Conservation (phyloP, 495 filamentous ascomycete species). For the Pyrenula massariospora region DNA sequence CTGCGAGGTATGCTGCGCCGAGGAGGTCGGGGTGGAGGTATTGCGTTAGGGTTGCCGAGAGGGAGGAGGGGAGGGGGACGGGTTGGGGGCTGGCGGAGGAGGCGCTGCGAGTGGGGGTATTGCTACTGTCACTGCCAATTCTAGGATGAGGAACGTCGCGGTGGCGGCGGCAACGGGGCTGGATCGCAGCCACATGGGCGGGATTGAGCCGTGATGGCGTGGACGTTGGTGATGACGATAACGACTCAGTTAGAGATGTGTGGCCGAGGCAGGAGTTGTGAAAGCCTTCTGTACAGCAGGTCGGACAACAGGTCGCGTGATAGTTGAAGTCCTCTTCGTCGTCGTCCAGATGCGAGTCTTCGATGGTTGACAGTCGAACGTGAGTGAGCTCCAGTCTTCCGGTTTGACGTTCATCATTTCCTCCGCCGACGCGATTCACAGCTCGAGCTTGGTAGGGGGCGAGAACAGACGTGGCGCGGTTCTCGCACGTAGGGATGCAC, state of each 20-base stretch:
- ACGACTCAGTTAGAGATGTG: not conserved
- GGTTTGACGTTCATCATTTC: not conserved
- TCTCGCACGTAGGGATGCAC: constrained; percentile 28
- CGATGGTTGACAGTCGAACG: not conserved
- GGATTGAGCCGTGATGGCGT: not conserved
- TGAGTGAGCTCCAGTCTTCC: not conserved
- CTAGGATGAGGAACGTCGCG: not conserved
- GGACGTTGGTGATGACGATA: not conserved
- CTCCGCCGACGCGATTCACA: not conserved
- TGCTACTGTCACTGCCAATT: not conserved
- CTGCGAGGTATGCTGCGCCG: not conserved
- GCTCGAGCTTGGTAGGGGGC: not conserved
- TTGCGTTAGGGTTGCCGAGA: not conserved
- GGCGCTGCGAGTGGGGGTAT: not conserved
- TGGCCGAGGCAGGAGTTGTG: not conserved
- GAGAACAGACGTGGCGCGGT: constrained; percentile 13
- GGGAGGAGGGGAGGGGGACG: not conserved
- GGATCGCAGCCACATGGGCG: not conserved
- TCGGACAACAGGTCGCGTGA: not conserved
- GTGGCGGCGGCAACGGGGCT: not conserved
- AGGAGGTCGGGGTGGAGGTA: not conserved
- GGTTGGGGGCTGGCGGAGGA: not conserved
- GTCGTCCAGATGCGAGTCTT: not conserved
- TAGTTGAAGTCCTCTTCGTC: not conserved
- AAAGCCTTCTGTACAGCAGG: not conserved